phyloP scores from a whole-genome alignment of 2,329 filamentous ascomycete genomes.

The Pseudocercospora cruenta region DNA sequence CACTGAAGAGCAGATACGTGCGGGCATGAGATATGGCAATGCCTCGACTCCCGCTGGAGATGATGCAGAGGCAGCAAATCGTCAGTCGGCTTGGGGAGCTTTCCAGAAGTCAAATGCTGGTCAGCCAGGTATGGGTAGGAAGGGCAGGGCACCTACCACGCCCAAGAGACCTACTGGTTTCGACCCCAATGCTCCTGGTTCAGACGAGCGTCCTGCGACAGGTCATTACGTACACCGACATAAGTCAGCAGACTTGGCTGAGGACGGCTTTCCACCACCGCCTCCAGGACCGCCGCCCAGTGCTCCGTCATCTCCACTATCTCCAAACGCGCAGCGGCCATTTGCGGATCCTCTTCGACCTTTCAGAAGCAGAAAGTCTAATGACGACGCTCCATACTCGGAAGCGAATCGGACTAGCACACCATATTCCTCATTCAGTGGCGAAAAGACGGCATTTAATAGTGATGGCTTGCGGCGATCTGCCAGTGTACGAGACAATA shows the following conservation, averaged over 20 bases:
- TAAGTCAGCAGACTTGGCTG: conserved; percentile 35
- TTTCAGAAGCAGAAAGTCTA: conserved; percentile 37
- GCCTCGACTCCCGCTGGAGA: conserved; percentile 25
- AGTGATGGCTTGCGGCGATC: conserved; percentile 57
- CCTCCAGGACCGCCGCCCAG: conserved; percentile 46
- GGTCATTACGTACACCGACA: conserved; percentile 34
- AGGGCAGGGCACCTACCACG: conserved; percentile 39
- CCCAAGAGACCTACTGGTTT: conserved; percentile 59
- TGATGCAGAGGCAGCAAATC: conserved; percentile 28
- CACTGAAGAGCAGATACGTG: conserved; percentile 42
- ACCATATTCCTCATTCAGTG: conserved; percentile 57
- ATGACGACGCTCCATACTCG: conserved; percentile 46
- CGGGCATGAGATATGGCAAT: conserved; percentile 40
- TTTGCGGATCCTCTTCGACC: conserved; percentile 42
- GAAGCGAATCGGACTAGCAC: conserved; percentile 56
- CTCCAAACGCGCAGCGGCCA: conserved; percentile 42
- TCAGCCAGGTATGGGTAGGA: conserved; percentile 42
- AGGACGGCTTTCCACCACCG: conserved; percentile 36
- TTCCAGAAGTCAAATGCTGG: conserved; percentile 31
- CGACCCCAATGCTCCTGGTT: conserved; percentile 61
- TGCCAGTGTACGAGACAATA: conserved; percentile 54
- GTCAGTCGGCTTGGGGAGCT: conserved; percentile 43
- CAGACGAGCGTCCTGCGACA: conserved; percentile 60
- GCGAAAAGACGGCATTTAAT: conserved; percentile 61
- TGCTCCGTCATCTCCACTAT: conserved; percentile 31